These are phyloP conservation scores for Citrus mangshanensis DNA, from an alignment of 345 rosid species.

Conservation along the genomic window DNA sequence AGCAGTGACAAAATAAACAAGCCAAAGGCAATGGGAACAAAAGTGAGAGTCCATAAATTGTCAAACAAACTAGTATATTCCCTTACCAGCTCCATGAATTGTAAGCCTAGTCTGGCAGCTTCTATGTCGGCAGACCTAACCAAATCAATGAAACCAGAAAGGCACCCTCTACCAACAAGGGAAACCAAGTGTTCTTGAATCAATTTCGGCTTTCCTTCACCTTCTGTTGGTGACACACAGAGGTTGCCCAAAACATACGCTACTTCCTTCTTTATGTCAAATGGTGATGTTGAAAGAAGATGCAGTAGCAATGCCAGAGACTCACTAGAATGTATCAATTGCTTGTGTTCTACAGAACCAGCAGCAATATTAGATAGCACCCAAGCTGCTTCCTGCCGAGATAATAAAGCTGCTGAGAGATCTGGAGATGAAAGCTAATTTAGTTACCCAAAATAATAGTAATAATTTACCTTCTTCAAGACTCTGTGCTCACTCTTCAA, in stretches of 20 bases:
- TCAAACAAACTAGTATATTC: conserved; percentile 2
- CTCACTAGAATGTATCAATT: conserved; percentile 64
- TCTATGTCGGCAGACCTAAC: conserved; percentile 83
- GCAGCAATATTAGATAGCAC: conserved; percentile 92
- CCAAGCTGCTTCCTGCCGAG: conserved; percentile 90
- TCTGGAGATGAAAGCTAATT: not conserved
- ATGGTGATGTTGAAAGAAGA: conserved; percentile 75
- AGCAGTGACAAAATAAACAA: not conserved
- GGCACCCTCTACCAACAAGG: conserved; percentile 75
- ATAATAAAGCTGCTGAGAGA: conserved; percentile 9
- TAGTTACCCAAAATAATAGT: not conserved
- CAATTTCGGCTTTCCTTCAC: conserved; percentile 56
- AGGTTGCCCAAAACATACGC: conserved; percentile 92
- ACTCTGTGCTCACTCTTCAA: conserved; percentile 90
- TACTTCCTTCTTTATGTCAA: conserved; percentile 85
- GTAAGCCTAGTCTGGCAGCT: conserved; percentile 91
- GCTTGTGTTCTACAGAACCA: conserved; percentile 87
- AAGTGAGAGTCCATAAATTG: not conserved
- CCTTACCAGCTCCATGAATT: conserved; percentile 93
- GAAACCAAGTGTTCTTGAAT: conserved; percentile 73
- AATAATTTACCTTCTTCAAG: conserved; percentile 69
- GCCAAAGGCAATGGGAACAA: not conserved
- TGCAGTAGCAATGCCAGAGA: conserved; percentile 59
- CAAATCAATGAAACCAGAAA: conserved; percentile 77
- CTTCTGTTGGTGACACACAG: conserved; percentile 81